Evolutionary conservation across 495 filamentous ascomycete species (phyloP).

Genomic region (Penicillium paradoxum): DNA sequence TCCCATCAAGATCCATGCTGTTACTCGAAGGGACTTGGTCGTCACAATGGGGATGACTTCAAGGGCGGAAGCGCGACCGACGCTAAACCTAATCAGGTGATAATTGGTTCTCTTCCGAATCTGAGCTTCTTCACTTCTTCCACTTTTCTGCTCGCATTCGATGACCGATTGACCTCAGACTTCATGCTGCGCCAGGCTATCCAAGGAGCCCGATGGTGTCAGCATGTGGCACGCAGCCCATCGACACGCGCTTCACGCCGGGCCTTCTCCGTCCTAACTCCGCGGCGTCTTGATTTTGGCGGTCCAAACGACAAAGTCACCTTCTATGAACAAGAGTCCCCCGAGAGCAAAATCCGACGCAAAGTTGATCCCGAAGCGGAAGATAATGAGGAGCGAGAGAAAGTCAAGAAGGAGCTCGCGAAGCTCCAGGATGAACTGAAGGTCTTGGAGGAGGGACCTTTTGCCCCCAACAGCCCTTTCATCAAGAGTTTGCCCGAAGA

Average conservation of each 20-base stretch:
- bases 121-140: conserved; percentile 5
- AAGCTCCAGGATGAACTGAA: conserved; percentile 54
- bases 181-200: conserved; percentile 48
- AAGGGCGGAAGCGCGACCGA: conserved; percentile 17
- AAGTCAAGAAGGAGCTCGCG: conserved; percentile 40
- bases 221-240: conserved; percentile 35
- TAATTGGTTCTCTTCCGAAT: conserved; percentile 27
- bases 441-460: conserved; percentile 38
- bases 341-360: conserved; percentile 30
- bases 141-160: conserved; percentile 11
- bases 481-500: conserved; percentile 38
- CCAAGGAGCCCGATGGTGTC: conserved; percentile 44
- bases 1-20: conserved; percentile 25
- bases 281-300: conserved; percentile 34
- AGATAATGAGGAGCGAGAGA: conserved; percentile 40
- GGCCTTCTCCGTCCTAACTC: conserved; percentile 31
- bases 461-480: conserved; percentile 39
- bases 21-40: conserved; percentile 14
- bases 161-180: conserved; percentile 30
- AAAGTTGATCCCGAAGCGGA: conserved; percentile 50
- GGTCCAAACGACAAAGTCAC: conserved; percentile 41
- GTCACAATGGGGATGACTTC: conserved; percentile 18
- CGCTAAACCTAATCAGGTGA: conserved; percentile 36
- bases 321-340: conserved; percentile 41
- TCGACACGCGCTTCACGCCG: conserved; percentile 25